Percentiles rank a stretch among this genome's conserved stretches.
These are phyloP conservation scores for Turritis glabra DNA, from an alignment of 345 rosid species.

Conservation along the genomic window DNA sequence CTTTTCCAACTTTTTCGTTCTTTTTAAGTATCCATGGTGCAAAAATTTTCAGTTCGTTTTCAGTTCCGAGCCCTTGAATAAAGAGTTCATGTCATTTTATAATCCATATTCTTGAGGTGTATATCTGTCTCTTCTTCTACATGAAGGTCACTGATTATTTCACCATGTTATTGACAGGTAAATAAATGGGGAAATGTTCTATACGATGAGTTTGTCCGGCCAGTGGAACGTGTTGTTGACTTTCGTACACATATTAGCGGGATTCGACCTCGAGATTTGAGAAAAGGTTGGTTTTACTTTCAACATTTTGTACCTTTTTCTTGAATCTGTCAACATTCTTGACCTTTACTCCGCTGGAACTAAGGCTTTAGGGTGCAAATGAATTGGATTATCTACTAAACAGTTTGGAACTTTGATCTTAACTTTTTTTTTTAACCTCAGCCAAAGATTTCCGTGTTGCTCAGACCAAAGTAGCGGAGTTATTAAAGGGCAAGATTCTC, in stretches of 20 bases:
- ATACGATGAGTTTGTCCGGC: constrained; percentile 92
- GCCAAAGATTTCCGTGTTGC: constrained; percentile 76
- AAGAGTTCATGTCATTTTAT: background rate
- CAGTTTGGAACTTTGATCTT: background rate
- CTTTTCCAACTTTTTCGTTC: background rate
- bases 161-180: constrained; percentile 57
- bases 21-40: background rate
- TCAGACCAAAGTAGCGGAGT: constrained; percentile 84
- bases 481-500: constrained; percentile 78
- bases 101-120: background rate
- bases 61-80: background rate
- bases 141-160: constrained; percentile 17
- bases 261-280: constrained; percentile 79
- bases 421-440: constrained; percentile 30
- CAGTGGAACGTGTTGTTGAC: constrained; percentile 85
- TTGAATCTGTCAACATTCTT: background rate
- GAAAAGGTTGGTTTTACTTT: constrained; percentile 60
- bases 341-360: background rate
- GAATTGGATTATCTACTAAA: background rate
- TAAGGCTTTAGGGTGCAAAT: background rate
- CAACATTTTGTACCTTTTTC: constrained; percentile 3
- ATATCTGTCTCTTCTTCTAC: background rate
- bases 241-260: constrained; percentile 90
- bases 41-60: background rate
- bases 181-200: constrained; percentile 90